Base-by-base conservation (phyloP, 148 eudicot genomes). In the Chenopodium formosanum region DNA sequence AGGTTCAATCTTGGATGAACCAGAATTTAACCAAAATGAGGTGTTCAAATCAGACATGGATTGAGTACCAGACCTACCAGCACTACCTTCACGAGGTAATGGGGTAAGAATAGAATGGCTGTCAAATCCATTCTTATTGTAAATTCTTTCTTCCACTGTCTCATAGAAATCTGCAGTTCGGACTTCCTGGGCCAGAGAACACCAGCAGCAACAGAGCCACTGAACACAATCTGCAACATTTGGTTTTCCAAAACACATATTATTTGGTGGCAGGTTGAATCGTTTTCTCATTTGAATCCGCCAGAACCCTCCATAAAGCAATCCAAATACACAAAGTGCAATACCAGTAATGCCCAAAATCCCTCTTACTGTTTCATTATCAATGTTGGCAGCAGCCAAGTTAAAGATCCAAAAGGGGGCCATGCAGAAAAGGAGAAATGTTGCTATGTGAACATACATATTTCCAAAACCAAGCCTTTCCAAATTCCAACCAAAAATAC, bases 401-500 rank as follows among this genome's bases (percentile, higher is more conserved):
- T 89, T 92, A 84, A 96, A 94, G 65, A 96, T 91, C 92, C 91
- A 94, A 83, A 92, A 96, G 48, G 99, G 99, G 56, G 98, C 98
- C 79, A 87, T 29, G 82, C 99, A 96, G 66, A 96, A 90, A 23
- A 96, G 93, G 37, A 96, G 83, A 85, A 96, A 94, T 9, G 99
- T 96, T 9, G 91, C 97, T 48, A 97, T 91, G 77, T 97, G 98
- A n/a, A 97, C 99, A 75, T 97, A 94, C 97, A 89, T 91, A 80
- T 97, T 97, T 9, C 99, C 99, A 78, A 94, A 91, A 53, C 98
- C 98, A 27, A 97, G 92, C 77, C 98, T 92, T 90, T 92, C 98
- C 97, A 94, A 90, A 47, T 94, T 94, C 99, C 99, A 92, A 52
- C 99, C 99, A 29, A 97, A 97, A 56, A 94, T 98, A 85, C 99